Evolutionary conservation across 2,329 filamentous ascomycete genomes (phyloP).

Genomic region (Chaetomiaceae sp.): DNA sequence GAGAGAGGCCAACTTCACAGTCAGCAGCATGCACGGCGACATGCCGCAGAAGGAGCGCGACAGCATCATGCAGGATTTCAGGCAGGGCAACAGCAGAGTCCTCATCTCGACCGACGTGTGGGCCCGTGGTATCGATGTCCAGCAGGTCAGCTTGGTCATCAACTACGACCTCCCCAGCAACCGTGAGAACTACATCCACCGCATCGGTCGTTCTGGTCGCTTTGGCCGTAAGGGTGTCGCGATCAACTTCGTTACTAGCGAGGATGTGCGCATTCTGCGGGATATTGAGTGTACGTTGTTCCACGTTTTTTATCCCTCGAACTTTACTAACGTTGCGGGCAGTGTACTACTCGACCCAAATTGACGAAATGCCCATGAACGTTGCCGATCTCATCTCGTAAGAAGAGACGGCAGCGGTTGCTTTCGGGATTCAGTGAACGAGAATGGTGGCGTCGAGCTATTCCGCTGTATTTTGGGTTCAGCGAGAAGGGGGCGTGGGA

Average conservation of each 20-base stretch:
- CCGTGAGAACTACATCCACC: conserved; percentile 99
- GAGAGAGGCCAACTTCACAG: conserved; percentile 97
- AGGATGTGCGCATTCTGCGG: conserved; percentile 93
- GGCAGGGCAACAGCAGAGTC: conserved; percentile 92
- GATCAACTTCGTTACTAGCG: conserved; percentile 98
- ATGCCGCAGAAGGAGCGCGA: conserved; percentile 99
- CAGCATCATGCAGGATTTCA: conserved; percentile 98
- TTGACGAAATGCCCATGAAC: conserved; percentile 99
- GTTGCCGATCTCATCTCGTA: conserved; percentile 59
- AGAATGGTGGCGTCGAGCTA: not conserved
- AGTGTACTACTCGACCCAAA: conserved; percentile 96
- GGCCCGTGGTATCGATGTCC: conserved; percentile 97
- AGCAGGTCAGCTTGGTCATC: conserved; percentile 96
- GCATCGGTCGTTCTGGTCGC: conserved; percentile 89
- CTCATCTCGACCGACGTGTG: conserved; percentile 97
- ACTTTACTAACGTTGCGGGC: conserved; percentile 19
- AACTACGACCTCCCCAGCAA: conserved; percentile 98
- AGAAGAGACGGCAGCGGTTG: conserved; percentile 7
- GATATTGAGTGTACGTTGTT: conserved; percentile 79
- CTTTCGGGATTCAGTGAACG: not conserved
- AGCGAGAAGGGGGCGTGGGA: conserved; percentile 22
- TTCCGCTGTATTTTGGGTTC: conserved; percentile 4
- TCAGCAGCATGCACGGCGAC: conserved; percentile 97
- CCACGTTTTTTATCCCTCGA: not conserved
- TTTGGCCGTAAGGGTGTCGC: conserved; percentile 98